Percentiles rank a stretch among this genome's conserved stretches.
Conservation (phyloP, 2,329 filamentous ascomycete species). For the Emmonsiellopsis sp. region DNA sequence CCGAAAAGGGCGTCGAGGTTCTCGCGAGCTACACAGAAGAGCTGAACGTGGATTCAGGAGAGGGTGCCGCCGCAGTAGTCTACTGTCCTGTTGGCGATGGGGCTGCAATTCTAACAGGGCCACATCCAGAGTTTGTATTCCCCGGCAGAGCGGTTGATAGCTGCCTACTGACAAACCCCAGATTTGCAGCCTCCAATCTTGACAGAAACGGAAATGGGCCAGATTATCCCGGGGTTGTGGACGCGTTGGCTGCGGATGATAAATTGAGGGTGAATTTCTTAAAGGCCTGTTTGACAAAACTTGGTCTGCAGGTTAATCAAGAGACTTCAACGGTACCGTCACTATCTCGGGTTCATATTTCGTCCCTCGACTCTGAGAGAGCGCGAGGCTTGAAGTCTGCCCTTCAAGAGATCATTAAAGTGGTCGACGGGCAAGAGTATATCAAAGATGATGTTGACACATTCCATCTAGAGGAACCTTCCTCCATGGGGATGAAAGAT, state of each 20-base stretch:
- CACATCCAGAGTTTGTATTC: constrained; percentile 73
- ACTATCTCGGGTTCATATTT: constrained; percentile 74
- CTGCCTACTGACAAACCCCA: constrained; percentile 30
- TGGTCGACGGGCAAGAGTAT: constrained; percentile 57
- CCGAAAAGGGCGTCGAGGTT: constrained; percentile 61
- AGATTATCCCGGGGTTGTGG: constrained; percentile 61
- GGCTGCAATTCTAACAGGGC: constrained; percentile 68
- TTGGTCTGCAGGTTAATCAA: constrained; percentile 69
- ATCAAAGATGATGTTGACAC: constrained; percentile 75
- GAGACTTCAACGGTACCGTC: constrained; percentile 62
- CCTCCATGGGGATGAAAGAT: constrained; percentile 48
- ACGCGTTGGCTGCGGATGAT: constrained; percentile 59
- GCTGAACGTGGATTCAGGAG: constrained; percentile 65
- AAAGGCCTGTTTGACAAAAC: constrained; percentile 66
- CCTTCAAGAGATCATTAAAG: constrained; percentile 55
- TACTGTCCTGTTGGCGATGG: constrained; percentile 77
- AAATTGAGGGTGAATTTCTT: constrained; percentile 62
- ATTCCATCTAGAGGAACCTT: constrained; percentile 65
- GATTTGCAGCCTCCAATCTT: constrained; percentile 75
- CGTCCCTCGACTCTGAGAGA: constrained; percentile 54
- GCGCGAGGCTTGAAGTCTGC: constrained; percentile 58
- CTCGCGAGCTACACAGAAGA: constrained; percentile 70
- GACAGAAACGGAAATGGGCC: constrained; percentile 56
- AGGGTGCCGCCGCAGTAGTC: constrained; percentile 67
- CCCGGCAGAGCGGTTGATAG: constrained; percentile 10